Conservation (phyloP, 2,329 filamentous ascomycete species). For the Pseudogymnoascus sp. region DNA sequence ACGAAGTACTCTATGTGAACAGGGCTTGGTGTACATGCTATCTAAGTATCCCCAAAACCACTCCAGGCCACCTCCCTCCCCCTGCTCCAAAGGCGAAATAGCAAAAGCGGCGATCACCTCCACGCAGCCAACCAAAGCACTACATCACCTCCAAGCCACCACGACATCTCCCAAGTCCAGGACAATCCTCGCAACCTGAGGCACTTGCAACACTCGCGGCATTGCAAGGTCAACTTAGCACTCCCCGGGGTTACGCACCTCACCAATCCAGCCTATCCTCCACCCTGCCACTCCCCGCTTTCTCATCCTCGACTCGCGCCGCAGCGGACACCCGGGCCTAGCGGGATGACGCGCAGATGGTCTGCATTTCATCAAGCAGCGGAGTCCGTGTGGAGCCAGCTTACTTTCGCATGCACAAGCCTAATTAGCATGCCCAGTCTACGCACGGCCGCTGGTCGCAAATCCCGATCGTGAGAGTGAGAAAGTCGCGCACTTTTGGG, state of each 20-base stretch:
- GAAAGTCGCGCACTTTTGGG: background rate
- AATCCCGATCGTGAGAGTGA: background rate
- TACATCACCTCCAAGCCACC: background rate
- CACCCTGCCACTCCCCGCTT: background rate
- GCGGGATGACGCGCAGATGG: constrained; percentile 5
- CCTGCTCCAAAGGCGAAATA: background rate
- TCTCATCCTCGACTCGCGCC: constrained; percentile 4
- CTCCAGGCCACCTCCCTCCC: background rate
- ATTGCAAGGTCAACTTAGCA: background rate
- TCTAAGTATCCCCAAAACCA: background rate
- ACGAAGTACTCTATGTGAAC: background rate
- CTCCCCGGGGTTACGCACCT: background rate
- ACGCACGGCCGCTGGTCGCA: background rate
- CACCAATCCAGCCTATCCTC: background rate
- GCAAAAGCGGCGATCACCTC: constrained; percentile 2
- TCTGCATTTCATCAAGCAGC: background rate
- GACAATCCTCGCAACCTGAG: background rate
- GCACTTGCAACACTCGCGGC: background rate
- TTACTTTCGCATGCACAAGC: background rate
- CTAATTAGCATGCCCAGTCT: background rate
- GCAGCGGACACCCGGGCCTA: constrained; percentile 3
- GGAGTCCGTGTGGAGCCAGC: background rate
- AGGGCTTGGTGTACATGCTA: background rate
- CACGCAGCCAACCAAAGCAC: background rate
- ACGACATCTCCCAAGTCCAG: background rate